phyloP scores from a whole-genome alignment of 352 stramenopile species.

The Hyaloperonospora arabidopsidis region DNA sequence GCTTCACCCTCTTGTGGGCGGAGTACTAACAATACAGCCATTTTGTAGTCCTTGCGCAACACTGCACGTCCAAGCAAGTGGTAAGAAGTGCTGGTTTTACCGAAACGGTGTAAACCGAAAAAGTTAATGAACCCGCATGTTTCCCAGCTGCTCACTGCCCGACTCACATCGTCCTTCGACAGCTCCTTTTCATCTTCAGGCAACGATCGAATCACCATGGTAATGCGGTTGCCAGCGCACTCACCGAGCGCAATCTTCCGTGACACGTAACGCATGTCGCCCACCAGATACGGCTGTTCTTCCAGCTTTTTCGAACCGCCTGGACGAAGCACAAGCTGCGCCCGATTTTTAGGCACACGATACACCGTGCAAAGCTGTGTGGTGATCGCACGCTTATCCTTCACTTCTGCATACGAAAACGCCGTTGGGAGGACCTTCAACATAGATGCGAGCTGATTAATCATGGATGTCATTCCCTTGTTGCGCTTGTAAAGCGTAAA shows the following conservation, averaged over 20 bases:
- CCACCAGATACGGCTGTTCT: constrained; percentile 81
- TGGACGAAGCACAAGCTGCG: constrained; percentile 40
- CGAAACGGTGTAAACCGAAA: constrained; percentile 94
- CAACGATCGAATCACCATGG: constrained; percentile 89
- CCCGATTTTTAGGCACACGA: constrained; percentile 54
- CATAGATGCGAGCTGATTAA: constrained; percentile 67
- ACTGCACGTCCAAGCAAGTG: constrained; percentile 86
- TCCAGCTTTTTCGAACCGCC: constrained; percentile 37
- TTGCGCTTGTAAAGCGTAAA: constrained; percentile 98
- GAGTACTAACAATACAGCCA: constrained; percentile 89
- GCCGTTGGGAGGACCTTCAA: constrained; percentile 55
- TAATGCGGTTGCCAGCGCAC: constrained; percentile 90
- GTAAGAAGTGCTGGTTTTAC: constrained; percentile 69
- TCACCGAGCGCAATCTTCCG: constrained; percentile 81
- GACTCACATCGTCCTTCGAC: constrained; percentile 22
- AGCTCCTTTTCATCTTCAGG: constrained; percentile 45
- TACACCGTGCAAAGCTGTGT: constrained; percentile 92
- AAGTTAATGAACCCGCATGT: constrained; percentile 93
- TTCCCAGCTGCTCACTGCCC: constrained; percentile 43
- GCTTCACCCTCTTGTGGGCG: constrained; percentile 71
- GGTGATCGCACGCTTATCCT: constrained; percentile 95
- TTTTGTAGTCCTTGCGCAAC: constrained; percentile 90
- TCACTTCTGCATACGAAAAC: constrained; percentile 92
- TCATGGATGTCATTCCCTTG: constrained; percentile 85
- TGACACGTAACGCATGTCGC: constrained; percentile 87